A percentile compares a stretch with the other conserved stretches of the same genome.
These are phyloP conservation scores for Trypanosoma boissoni DNA, from an alignment of 208 protist genomes.

Conservation along the genomic window DNA sequence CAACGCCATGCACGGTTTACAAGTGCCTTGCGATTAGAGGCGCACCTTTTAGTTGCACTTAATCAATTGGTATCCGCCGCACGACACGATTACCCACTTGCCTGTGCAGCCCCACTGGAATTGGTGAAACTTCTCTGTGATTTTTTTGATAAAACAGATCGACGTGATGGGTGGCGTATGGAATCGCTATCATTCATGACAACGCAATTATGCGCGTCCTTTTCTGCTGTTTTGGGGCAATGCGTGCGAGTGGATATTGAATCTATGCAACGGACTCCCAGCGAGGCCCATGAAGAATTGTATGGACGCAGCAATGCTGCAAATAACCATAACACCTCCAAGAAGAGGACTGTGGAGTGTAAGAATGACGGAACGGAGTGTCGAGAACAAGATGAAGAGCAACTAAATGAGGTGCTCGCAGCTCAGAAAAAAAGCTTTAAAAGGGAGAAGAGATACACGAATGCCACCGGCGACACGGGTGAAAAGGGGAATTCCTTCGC, in stretches of 20 bases:
- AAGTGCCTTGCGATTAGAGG: slow-evolving; percentile 45
- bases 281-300: background rate
- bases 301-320: background rate
- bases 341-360: background rate
- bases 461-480: background rate
- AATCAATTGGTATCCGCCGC: slow-evolving; percentile 33
- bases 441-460: background rate
- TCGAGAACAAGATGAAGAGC: background rate
- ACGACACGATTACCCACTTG: slow-evolving; percentile 48
- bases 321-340: background rate
- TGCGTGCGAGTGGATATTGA: slow-evolving; percentile 35
- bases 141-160: slow-evolving; percentile 43
- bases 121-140: slow-evolving; percentile 56
- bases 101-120: slow-evolving; percentile 26
- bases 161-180: slow-evolving; percentile 66
- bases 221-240: slow-evolving; percentile 38
- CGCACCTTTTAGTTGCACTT: slow-evolving; percentile 42
- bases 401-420: too few species aligned
- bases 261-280: background rate
- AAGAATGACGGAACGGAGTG: background rate
- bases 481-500: background rate
- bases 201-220: slow-evolving; percentile 37
- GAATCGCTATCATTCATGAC: slow-evolving; percentile 52
- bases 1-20: slow-evolving; percentile 44
- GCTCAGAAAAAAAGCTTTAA: too few species aligned